phyloP scores from a whole-genome alignment of 148 eudicot species.

The Arbutus unedo region DNA sequence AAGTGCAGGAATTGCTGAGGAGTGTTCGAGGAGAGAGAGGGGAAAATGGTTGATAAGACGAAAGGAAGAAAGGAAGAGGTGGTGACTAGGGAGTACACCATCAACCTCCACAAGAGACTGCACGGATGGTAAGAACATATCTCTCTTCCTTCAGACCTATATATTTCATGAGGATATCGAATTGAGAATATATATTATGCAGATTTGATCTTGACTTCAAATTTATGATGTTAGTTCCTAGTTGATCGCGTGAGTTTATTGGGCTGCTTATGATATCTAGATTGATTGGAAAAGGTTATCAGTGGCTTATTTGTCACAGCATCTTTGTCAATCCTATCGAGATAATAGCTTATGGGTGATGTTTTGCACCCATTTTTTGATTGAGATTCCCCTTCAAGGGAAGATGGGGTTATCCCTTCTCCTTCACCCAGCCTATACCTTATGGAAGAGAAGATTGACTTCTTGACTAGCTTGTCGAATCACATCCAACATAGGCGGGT shows the following conservation, averaged over 20 bases:
- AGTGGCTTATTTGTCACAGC: neutral
- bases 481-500: too few species aligned
- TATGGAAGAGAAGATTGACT: too few species aligned
- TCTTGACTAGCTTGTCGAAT: too few species aligned
- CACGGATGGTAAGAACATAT: conserved; percentile 36
- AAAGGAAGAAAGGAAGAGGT: conserved; percentile 54
- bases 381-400: too few species aligned
- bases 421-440: too few species aligned
- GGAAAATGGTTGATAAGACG: conserved; percentile 41
- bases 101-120: conserved; percentile 53
- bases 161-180: neutral
- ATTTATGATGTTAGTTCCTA: neutral
- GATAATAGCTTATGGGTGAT: neutral
- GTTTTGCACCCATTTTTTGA: too few species aligned
- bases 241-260: neutral
- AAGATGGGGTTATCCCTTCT: too few species aligned
- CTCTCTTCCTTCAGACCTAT: neutral
- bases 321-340: neutral
- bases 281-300: neutral
- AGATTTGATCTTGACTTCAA: neutral
- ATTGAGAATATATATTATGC: neutral
- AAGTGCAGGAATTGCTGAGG: too few species aligned
- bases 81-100: conserved; percentile 51
- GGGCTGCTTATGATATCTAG: neutral
- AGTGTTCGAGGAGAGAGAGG: conserved; percentile 16